Conservation (phyloP, 208 protist genomes). For the Acanthamoeba quina region DNA sequence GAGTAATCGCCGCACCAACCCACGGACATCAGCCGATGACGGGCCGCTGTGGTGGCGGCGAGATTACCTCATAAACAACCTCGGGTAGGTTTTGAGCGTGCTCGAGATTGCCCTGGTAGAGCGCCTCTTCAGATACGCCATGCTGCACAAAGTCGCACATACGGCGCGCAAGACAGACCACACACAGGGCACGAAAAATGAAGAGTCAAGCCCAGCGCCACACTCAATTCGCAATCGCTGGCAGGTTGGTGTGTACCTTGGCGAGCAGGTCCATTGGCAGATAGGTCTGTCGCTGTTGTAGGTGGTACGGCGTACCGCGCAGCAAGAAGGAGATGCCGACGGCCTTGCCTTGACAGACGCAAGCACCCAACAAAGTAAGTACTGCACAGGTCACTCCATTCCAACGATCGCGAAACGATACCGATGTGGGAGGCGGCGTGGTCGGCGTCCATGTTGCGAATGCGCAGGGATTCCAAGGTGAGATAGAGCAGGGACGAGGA, state of each 20-base stretch:
- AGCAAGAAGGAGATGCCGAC: slow-evolving; percentile 62
- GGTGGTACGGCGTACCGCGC: slow-evolving; percentile 64
- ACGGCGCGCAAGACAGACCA: not conserved
- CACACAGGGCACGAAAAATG: not conserved
- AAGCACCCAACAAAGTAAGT: not conserved
- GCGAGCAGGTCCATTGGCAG: slow-evolving; percentile 67
- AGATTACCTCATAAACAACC: slow-evolving; percentile 47
- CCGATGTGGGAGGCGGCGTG: slow-evolving; percentile 76
- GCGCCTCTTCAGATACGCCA: slow-evolving; percentile 39
- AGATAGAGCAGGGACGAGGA: slow-evolving; percentile 73
- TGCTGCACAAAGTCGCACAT: not conserved
- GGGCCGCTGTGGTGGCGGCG: not conserved
- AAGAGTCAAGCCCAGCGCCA: not conserved
- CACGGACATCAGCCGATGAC: not conserved
- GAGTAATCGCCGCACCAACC: not conserved
- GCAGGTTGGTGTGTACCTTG: slow-evolving; percentile 46
- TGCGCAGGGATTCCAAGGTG: slow-evolving; percentile 39
- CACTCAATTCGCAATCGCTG: not conserved
- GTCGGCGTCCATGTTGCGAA: slow-evolving; percentile 72
- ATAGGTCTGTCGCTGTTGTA: not conserved
- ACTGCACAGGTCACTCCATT: no score
- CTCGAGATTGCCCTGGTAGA: slow-evolving; percentile 20
- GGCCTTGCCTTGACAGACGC: slow-evolving; percentile 47
- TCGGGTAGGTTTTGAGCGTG: slow-evolving; percentile 12
- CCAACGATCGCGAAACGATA: not conserved